These are phyloP conservation scores for Calonectria multiphialidica DNA, from an alignment of 2,329 filamentous ascomycete species.

Conservation along the genomic window DNA sequence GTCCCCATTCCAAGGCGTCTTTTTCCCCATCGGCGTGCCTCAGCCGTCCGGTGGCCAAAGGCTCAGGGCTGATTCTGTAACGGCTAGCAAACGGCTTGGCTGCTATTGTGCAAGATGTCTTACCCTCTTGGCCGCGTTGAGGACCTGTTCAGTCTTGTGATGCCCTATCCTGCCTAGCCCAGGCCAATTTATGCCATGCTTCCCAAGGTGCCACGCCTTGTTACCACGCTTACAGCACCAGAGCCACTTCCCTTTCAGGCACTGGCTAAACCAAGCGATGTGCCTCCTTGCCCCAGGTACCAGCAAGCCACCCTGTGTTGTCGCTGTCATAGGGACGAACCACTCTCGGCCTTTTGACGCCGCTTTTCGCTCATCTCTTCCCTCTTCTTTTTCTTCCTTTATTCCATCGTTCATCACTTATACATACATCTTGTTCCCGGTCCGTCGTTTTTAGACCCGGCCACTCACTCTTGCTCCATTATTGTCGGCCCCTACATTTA, in stretches of 20 bases:
- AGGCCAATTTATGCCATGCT: background rate
- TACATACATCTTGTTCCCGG: background rate
- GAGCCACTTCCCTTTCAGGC: background rate
- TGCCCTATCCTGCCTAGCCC: background rate
- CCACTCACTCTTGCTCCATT: background rate
- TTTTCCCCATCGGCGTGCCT: background rate
- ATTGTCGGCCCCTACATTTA: background rate
- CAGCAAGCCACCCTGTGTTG: background rate
- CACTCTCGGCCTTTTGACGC: background rate
- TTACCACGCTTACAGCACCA: background rate
- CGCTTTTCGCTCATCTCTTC: background rate
- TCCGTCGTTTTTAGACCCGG: background rate
- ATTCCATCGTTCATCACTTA: background rate
- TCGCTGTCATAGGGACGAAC: constrained; percentile 7
- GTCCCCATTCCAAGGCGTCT: constrained; percentile 19
- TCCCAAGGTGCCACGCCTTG: background rate
- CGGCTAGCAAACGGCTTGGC: background rate
- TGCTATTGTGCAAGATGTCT: background rate
- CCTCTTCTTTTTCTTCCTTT: background rate
- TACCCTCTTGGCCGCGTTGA: background rate
- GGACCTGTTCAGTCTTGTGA: background rate
- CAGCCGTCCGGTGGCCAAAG: background rate
- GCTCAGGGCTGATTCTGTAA: background rate
- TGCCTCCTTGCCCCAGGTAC: constrained; percentile 3
- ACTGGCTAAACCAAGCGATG: constrained; percentile 1